Evolutionary conservation across 768 basidiomycete genomes (phyloP), one percentile per base, ranked within the genome.

Genomic region (Auricularia sp.): DNA sequence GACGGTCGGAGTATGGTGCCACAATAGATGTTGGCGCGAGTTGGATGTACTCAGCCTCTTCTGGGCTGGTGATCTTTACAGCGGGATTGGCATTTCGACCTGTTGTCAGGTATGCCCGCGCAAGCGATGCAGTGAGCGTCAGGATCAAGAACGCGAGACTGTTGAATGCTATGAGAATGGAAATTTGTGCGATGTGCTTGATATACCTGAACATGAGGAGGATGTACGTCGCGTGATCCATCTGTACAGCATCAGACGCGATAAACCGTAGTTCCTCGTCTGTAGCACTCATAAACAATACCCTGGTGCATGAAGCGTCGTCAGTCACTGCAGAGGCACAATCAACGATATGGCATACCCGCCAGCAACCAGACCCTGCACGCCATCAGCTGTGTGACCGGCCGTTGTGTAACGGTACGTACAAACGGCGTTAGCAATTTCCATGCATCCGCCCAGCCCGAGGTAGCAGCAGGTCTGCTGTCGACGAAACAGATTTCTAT

Each of bases 221-320:
- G 43, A 89, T 80, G 70, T 95, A 96, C 0, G 93, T 93, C 65
- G 94, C 93, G 70, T 93, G 91, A 72, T 96, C 94, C 85, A 96
- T 91, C 53, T 83, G 87, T 21, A 77, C 78, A 12, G 83, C 83
- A 67, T 91, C 80, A 59, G 56, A 59, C 10, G 56, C 14, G 3
- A 88, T 83, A 66, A 81, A 89, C 33, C 80, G 70, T 35, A 96
- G 77, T 73, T 96, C 91, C 76, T 98, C 94, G 72, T 98, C 93
- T 0, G 95, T 97, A 0, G 88, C 95, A 14, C 89, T 90, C 85
- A 96, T 92, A 79, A 98, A 97, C 18, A 93, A 75, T 2, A 93
- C 74, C 5, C 91, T 89, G 64, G 1, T 36, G n/a, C 64, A 14
- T 6, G 42, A 47, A 6, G 42, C 21, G 6, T 53, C 23, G 16